Conservation (phyloP, 371 early-diverging fungal genomes). For the Circinella minor region DNA sequence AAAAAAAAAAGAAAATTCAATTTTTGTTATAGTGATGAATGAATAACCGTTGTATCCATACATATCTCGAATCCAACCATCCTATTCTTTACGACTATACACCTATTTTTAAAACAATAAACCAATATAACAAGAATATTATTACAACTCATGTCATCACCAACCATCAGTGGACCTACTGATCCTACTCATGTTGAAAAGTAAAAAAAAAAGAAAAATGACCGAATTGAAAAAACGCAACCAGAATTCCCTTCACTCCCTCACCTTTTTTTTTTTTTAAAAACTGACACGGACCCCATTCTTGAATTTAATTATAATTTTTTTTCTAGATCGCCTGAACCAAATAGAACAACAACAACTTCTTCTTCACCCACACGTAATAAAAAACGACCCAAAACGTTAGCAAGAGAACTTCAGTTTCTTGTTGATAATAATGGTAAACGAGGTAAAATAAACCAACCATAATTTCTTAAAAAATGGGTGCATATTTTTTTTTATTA, state of each 20-base stretch:
- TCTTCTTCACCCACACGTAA: neutral
- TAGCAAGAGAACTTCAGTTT: constrained; percentile 42
- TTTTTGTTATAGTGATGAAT: neutral
- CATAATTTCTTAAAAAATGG: too few species aligned
- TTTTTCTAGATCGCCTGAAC: neutral
- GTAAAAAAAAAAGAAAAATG: neutral
- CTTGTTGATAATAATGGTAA: constrained; percentile 45
- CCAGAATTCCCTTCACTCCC: neutral
- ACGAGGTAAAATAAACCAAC: constrained; percentile 28
- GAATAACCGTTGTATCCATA: neutral
- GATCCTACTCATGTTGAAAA: neutral
- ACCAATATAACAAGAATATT: neutral
- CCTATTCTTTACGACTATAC: constrained; percentile 2
- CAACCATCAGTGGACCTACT: neutral
- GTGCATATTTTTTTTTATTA: too few species aligned
- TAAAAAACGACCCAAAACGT: constrained; percentile 30
- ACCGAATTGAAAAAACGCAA: constrained; percentile 4
- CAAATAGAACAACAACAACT: too few species aligned
- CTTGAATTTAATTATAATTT: neutral
- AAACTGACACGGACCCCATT: neutral
- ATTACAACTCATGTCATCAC: neutral
- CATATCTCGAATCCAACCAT: constrained; percentile 7
- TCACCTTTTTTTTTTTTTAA: neutral
- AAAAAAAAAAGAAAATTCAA: too few species aligned
- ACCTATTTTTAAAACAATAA: neutral